Base-by-base conservation (phyloP, 176 grass and related monocot genomes). In the Dactylis glomerata region DNA sequence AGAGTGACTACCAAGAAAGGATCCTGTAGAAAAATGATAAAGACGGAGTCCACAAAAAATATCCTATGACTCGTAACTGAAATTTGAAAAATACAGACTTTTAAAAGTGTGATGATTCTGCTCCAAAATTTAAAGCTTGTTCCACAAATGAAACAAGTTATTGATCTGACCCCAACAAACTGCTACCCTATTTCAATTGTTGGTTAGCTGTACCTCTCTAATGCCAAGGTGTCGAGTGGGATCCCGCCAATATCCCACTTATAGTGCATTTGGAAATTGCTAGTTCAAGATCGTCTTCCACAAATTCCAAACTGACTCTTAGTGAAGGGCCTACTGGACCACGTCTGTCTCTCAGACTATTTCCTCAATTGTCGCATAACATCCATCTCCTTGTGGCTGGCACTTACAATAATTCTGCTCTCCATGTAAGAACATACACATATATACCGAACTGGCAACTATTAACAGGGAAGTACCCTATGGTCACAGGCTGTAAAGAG, bases 391-490 rank as follows among this genome's bases (percentile, higher is more conserved):
- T 62, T 67, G 36, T 61, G 24, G 50, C 23, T 85, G 70, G 2
- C 61, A 58, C 26, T 80, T 83, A 13, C 15, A 37, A 75, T 80
- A 34, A 84, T 65, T 76, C 32, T 51, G 44, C 26, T 31, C 58
- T 59, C 72, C 10, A 37, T 31, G 47, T 59, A 27, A 75, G 31
- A 89, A 64, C 76, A 85, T 8, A 34, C 61, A 80, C 78, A 80
- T 12, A 67, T 26, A 57, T 49, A 73, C 32, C 76, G 31, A 26
- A 70, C 62, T 27, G 3, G 41, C 50, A 85, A 81, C 70, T 63
- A 78, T 42, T 13, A 63, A 19, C 67, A 45, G 11, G 23, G 17
- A 27, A 33, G 1, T 54, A 38, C 67, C 59, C 68, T 66, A 49
- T 22, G 40, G 77, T 20, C 28, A 80, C 47, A 62, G 28, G 38